These are phyloP conservation scores for Borealophlyctis nickersoniae DNA, from an alignment of 192 early-diverging fungal genomes.

Conservation along the genomic window DNA sequence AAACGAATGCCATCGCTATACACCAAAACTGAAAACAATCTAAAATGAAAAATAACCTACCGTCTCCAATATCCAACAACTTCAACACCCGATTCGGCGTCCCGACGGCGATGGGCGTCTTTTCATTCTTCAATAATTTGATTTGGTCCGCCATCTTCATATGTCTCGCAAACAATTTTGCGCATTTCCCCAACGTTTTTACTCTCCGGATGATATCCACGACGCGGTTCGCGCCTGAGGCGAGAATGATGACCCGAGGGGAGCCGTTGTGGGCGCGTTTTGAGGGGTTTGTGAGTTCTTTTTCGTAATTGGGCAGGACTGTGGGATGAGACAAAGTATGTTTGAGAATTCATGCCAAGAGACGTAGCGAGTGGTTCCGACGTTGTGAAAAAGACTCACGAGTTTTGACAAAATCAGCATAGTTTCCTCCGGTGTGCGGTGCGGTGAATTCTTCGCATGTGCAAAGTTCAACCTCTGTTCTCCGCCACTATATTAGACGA, in stretches of 20 bases:
- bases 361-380: neutral
- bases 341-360: neutral
- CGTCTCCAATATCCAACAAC: slow-evolving; percentile 53
- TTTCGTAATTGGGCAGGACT: slow-evolving; percentile 13
- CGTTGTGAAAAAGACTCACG: slow-evolving; percentile 9
- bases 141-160: slow-evolving; percentile 72
- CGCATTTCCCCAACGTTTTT: slow-evolving; percentile 52
- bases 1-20: neutral
- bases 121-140: slow-evolving; percentile 43
- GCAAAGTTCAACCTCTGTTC: neutral
- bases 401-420: slow-evolving; percentile 13
- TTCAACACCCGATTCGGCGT: slow-evolving; percentile 65
- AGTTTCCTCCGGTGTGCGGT: neutral
- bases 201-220: slow-evolving; percentile 57
- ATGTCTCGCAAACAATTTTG: slow-evolving; percentile 77
- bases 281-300: slow-evolving; percentile 6
- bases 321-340: slow-evolving; percentile 11
- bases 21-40: neutral
- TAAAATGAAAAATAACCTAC: neutral
- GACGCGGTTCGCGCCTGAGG: slow-evolving; percentile 59
- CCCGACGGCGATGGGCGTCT: slow-evolving; percentile 64
- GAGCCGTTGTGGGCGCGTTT: slow-evolving; percentile 35
- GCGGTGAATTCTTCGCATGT: neutral
- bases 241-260: slow-evolving; percentile 53
- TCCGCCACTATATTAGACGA: neutral